Percentiles rank a stretch among this genome's conserved stretches.
These are phyloP conservation scores for Fusarium setosum DNA, from an alignment of 2,329 filamentous ascomycete genomes.

Conservation along the genomic window DNA sequence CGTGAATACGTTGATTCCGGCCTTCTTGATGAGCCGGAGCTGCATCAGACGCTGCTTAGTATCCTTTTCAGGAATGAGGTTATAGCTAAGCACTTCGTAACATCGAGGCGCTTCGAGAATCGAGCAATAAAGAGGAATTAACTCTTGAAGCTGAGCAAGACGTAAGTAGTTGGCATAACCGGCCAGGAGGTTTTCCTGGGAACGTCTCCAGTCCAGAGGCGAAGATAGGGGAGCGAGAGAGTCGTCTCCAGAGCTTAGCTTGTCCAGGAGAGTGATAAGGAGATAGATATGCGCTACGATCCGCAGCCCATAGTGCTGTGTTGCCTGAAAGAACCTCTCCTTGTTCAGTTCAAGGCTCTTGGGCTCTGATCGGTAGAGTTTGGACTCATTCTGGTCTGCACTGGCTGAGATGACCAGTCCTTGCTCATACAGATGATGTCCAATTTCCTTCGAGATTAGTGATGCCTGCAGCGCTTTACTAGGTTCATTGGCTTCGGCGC, in stretches of 20 bases:
- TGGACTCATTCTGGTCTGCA: slow-evolving; percentile 40
- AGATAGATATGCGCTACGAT: slow-evolving; percentile 75
- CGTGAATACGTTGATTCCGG: slow-evolving; percentile 76
- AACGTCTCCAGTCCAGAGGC: slow-evolving; percentile 49
- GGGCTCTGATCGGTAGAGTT: slow-evolving; percentile 39
- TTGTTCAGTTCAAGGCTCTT: slow-evolving; percentile 50
- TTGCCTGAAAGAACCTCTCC: slow-evolving; percentile 63
- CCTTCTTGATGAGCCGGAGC: slow-evolving; percentile 79
- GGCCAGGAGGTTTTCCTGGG: slow-evolving; percentile 80
- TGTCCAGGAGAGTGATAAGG: slow-evolving; percentile 75
- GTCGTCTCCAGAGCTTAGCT: slow-evolving; percentile 53
- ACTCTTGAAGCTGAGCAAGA: slow-evolving; percentile 76
- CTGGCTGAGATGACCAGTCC: slow-evolving; percentile 54
- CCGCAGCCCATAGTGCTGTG: slow-evolving; percentile 73
- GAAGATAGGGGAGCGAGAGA: slow-evolving; percentile 19
- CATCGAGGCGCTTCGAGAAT: slow-evolving; percentile 74
- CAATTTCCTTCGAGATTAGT: slow-evolving; percentile 73
- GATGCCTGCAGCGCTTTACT: slow-evolving; percentile 82
- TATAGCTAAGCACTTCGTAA: slow-evolving; percentile 78
- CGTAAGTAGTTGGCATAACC: slow-evolving; percentile 86
- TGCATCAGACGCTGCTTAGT: slow-evolving; percentile 72
- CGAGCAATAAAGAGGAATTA: slow-evolving; percentile 90
- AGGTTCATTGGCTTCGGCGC: slow-evolving; percentile 70
- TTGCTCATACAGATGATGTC: slow-evolving; percentile 68
- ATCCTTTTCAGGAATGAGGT: slow-evolving; percentile 79